A percentile compares a stretch with the other conserved stretches of the same genome.
Evolutionary conservation across 1,284 basidiomycete species (phyloP).

Genomic region (Fomitiporia mediterranea): DNA sequence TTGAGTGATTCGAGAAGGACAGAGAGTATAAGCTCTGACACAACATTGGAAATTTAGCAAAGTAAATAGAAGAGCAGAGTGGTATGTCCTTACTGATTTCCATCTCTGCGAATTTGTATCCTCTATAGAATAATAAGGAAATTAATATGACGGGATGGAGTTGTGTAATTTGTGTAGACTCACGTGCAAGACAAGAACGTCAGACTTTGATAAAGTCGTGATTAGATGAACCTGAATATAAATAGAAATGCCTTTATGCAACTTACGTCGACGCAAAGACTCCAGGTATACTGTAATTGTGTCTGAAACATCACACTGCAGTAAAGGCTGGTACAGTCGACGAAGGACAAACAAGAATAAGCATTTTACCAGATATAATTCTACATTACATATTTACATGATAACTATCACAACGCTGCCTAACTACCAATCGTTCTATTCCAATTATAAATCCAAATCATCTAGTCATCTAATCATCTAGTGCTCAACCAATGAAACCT

Average conservation of each 20-base stretch:
- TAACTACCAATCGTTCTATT: too few species aligned
- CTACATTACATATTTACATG: too few species aligned
- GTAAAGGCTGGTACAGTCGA: too few species aligned
- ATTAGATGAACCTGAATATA: not conserved
- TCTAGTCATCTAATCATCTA: too few species aligned
- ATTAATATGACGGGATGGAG: too few species aligned
- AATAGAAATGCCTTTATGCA: not conserved
- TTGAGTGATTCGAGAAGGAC: constrained; percentile 19
- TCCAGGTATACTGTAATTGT: constrained; percentile 23
- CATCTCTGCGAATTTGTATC: constrained; percentile 19
- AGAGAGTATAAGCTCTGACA: constrained; percentile 17
- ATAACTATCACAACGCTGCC: too few species aligned
- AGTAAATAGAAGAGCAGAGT: not conserved
- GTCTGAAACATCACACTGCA: too few species aligned
- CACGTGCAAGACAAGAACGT: constrained; percentile 22
- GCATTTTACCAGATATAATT: too few species aligned
- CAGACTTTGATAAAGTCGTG: constrained; percentile 10
- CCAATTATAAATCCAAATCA: too few species aligned
- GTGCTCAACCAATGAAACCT: constrained; percentile 8
- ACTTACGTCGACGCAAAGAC: constrained; percentile 24
- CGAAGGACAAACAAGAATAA: too few species aligned
- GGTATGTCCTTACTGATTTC: constrained; percentile 16
- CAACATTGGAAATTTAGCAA: not conserved
- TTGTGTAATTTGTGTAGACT: not conserved
- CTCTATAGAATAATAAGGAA: not conserved